These are phyloP conservation scores for Daedalea quercina DNA, from an alignment of 768 basidiomycete genomes.

Conservation along the genomic window DNA sequence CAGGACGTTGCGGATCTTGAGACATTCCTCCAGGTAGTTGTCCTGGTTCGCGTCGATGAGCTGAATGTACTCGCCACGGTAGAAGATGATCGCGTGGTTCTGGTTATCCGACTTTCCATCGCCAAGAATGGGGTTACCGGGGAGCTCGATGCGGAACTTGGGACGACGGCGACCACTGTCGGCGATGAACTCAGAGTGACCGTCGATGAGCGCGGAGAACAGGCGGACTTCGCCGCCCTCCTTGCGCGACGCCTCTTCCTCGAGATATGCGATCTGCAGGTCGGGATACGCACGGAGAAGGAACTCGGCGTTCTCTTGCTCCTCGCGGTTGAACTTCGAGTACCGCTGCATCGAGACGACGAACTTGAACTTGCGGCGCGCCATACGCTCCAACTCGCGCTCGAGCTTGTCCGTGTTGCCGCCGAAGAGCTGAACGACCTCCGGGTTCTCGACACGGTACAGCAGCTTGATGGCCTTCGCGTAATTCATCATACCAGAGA, in stretches of 20 bases:
- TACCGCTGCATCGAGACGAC: slow-evolving; percentile 99
- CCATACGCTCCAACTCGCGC: slow-evolving; percentile 95
- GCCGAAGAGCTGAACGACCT: slow-evolving; percentile 95
- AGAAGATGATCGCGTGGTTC: slow-evolving; percentile 99
- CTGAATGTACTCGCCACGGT: slow-evolving; percentile 98
- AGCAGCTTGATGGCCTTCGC: slow-evolving; percentile 98
- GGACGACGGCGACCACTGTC: slow-evolving; percentile 85
- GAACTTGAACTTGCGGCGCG: slow-evolving; percentile 97
- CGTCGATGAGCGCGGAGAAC: slow-evolving; percentile 95
- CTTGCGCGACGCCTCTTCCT: slow-evolving; percentile 90
- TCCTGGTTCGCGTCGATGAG: slow-evolving; percentile 99
- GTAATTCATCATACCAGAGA: slow-evolving; percentile 99
- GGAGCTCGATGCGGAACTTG: slow-evolving; percentile 97
- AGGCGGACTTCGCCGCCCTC: slow-evolving; percentile 94
- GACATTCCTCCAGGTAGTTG: slow-evolving; percentile 98
- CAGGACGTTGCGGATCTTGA: slow-evolving; percentile 98
- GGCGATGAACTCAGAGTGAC: slow-evolving; percentile 91
- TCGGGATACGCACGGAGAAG: slow-evolving; percentile 96
- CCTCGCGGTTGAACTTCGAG: slow-evolving; percentile 99
- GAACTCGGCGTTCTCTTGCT: slow-evolving; percentile 98
- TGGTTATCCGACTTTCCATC: slow-evolving; percentile 99
- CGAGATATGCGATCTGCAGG: slow-evolving; percentile 96
- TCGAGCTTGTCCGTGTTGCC: slow-evolving; percentile 97
- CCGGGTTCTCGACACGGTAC: slow-evolving; percentile 99
- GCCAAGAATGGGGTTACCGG: slow-evolving; percentile 97